phyloP scores from a whole-genome alignment of 2,329 filamentous ascomycete species.

The Colletotrichum aenigma region DNA sequence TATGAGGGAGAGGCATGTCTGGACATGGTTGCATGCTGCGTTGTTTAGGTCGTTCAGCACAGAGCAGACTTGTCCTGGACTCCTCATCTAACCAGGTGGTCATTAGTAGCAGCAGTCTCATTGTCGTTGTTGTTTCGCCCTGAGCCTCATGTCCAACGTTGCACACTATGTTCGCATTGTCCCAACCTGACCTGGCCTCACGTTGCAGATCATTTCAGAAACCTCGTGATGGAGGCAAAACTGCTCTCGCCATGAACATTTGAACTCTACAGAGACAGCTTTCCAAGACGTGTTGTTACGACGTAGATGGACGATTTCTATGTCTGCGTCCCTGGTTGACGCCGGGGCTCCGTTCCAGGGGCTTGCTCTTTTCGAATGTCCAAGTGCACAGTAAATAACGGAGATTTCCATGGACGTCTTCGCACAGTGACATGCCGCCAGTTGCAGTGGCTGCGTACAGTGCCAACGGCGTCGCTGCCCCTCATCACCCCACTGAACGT shows the following conservation, averaged over 20 bases:
- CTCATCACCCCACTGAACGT: conserved; percentile 21
- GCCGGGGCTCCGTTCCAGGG: not conserved
- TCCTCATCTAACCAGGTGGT: not conserved
- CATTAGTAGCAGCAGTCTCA: not conserved
- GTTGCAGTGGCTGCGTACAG: not conserved
- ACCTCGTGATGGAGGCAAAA: not conserved
- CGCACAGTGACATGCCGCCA: too few relatives aligned
- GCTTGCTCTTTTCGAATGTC: not conserved
- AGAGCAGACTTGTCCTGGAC: not conserved
- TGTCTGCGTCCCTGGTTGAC: not conserved
- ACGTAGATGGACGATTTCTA: not conserved
- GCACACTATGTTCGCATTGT: not conserved
- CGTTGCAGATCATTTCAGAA: not conserved
- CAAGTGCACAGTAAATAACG: not conserved
- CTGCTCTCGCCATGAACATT: not conserved
- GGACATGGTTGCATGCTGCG: not conserved
- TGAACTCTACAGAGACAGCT: not conserved
- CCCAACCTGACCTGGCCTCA: not conserved
- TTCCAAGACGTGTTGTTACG: not conserved
- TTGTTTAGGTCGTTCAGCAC: not conserved
- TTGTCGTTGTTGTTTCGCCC: not conserved
- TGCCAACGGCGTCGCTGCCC: not conserved
- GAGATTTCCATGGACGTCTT: not conserved
- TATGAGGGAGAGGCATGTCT: not conserved
- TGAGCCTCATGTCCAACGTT: not conserved